Evolutionary conservation across 495 filamentous ascomycete genomes (phyloP), one percentile per base, ranked within the genome.

Genomic region (Glonium stellatum): DNA sequence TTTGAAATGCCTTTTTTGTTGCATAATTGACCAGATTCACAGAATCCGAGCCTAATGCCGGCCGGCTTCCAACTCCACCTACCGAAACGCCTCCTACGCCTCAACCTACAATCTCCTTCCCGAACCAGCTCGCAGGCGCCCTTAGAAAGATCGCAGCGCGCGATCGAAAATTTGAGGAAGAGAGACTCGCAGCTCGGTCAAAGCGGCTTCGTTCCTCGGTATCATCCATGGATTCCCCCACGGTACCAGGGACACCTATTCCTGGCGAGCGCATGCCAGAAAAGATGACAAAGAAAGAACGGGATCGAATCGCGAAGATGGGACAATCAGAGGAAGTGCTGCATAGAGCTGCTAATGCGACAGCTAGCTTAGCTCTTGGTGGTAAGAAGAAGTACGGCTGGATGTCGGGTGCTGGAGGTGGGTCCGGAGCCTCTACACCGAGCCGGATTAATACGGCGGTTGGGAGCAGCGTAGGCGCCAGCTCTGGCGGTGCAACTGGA

Each of bases 261-360:
- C 69, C 62, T 5, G 53, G 54, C 18, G 50, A 62, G 12, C 4
- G 47, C 1, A 39, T 53, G 5, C 48, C 56, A 23, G 54, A 62
- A 9, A 81, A 82, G 54, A 61, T 73, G 49, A 79, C 77, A 54
- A 85, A 84, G 63, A 80, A 82, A 21, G 70, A 82, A 31, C 75
- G 74, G 23, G 82, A 81, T 60, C 80, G 81, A 60, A 71, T 76
- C 23, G 78, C 69, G 63, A 84, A 82, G 61, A 63, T 77, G 51
- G 69, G 74, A 21, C 78, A 81, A 50, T 68, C 64, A 4, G 63
- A 69, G 19, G 69, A 70, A 19, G 66, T 64, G 9, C 55, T 66
- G 15, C 68, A 71, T 37, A 55, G 50, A 12, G 67, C 65, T 11
- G 71, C 72, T 25, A 74, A 73, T 53, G 55, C 62, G 49, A 72